A percentile compares a stretch with the other conserved stretches of the same genome.
These are phyloP conservation scores for Colletotrichum coccodes DNA, from an alignment of 2,329 filamentous ascomycete genomes.

Conservation along the genomic window DNA sequence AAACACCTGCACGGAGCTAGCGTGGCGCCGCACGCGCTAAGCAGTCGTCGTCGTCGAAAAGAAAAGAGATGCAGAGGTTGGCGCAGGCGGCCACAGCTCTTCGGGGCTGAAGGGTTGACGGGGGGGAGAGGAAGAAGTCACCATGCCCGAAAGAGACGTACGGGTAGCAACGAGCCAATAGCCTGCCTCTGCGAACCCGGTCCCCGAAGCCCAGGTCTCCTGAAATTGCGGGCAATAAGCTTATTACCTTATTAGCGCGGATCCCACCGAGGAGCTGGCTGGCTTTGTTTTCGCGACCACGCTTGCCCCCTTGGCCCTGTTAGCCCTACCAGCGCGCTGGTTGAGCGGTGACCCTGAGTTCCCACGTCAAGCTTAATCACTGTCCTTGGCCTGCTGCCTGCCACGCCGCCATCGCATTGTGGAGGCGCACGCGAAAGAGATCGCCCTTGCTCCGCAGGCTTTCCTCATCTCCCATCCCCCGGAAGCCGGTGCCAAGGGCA, in stretches of 20 bases:
- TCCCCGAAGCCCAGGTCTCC: not conserved
- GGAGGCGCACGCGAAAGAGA: not conserved
- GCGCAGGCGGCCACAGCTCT: not conserved
- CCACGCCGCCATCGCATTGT: not conserved
- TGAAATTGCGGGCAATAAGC: not conserved
- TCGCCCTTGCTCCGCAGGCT: not conserved
- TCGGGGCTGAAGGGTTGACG: not conserved
- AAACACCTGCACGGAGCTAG: not conserved
- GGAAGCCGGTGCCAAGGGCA: not conserved
- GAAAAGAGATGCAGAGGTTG: not conserved
- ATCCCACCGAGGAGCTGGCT: not conserved
- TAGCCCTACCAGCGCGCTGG: not conserved
- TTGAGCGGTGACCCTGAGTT: not conserved
- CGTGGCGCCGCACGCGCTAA: not conserved
- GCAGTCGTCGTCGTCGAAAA: not conserved
- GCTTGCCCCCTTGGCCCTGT: not conserved
- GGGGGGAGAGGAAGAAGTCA: not conserved
- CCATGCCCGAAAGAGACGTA: not conserved
- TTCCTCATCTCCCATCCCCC: not conserved
- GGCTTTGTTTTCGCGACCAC: not conserved
- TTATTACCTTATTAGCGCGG: slow-evolving; percentile 3
- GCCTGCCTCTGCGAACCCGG: not conserved
- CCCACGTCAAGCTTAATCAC: not conserved
- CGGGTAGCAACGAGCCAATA: not conserved
- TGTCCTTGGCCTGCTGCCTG: not conserved